Base-by-base conservation (phyloP, 75 land plant genomes). In the Sequoiadendron giganteum region DNA sequence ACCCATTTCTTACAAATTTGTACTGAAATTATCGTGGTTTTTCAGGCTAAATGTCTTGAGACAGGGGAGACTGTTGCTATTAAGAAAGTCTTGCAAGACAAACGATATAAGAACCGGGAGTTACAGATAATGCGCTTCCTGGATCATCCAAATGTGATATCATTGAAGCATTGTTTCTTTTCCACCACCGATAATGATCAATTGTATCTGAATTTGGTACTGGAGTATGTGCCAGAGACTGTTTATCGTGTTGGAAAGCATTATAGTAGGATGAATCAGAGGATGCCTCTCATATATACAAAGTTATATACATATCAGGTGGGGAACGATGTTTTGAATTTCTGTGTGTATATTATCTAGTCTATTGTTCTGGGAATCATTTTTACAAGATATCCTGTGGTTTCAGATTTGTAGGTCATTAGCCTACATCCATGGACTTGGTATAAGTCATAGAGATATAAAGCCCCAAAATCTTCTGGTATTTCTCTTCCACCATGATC, bases 391-490 rank as follows among this genome's bases (percentile, higher is more conserved):
- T 39, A 3, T 54, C 8, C 54, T 89, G 40, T 16, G 84, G 79
- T 85, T 79, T 78, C 93, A 95, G 96, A 91, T 96, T 4, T 96
- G 97, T 88, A 89, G 98, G 87, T 95, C 97, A 14, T 89, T 96
- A 30, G 97, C 98, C 28, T 96, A 95, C 84, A 93, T 95, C 25
- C 97, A 97, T 42, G 98, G 93, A 86, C 90, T 91, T 89, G 98
- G 96, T 1, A 95, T 97, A 75, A 94, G 96, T 77, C 98, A 97
- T 84, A 94, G 98, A 85, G 98, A 97, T 90, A 91, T 97, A 88
- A 97, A 97, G 88, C 98, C 98, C 34, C 98, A 97, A 90, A 97
- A 97, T 89, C 88, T 97, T 85, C 87, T 97, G 98, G 98, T 96
- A 91, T 42, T 45, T 45, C n/a, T 45, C 30, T 47, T 28, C 30